Percentiles rank a stretch among this genome's conserved stretches.
Conservation (phyloP, 768 basidiomycete species). For the Auriculariales sp. region DNA sequence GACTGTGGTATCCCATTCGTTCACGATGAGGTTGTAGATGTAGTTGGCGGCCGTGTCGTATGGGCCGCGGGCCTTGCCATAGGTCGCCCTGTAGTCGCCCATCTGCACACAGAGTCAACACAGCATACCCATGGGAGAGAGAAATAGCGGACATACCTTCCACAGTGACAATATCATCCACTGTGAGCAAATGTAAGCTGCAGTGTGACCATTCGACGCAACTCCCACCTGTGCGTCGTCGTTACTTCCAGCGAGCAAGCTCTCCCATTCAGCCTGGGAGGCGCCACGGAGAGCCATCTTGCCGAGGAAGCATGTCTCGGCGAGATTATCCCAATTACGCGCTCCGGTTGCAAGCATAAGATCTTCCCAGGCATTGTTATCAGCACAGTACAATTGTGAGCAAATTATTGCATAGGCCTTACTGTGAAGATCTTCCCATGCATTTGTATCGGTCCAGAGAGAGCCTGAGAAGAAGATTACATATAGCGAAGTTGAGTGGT, state of each 20-base stretch:
- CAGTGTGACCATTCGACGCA: background rate
- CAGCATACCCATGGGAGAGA: background rate
- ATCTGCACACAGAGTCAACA: constrained; percentile 17
- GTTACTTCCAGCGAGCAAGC: constrained; percentile 30
- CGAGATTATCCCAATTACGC: no score
- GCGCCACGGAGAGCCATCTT: constrained; percentile 22
- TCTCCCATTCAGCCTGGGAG: constrained; percentile 28
- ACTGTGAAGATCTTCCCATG: no score
- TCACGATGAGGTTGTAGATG: constrained; percentile 37
- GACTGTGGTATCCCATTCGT: constrained; percentile 29
- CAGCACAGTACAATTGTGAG: no score
- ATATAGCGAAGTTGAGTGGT: no score
- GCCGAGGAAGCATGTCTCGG: constrained; percentile 32
- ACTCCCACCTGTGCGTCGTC: constrained; percentile 35
- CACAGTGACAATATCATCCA: constrained; percentile 43
- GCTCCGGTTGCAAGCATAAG: no score
- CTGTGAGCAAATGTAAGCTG: constrained; percentile 13
- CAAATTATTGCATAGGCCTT: no score
- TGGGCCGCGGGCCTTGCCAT: constrained; percentile 16
- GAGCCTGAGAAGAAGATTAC: no score
- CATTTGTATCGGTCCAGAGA: constrained; percentile 32
- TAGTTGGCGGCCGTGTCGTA: constrained; percentile 25
- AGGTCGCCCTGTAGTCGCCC: constrained; percentile 31
- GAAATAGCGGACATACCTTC: constrained; percentile 13
- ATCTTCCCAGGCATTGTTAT: constrained; percentile 23